Base-by-base conservation (phyloP, 2,329 filamentous ascomycete species). In the Fusarium irregulare region DNA sequence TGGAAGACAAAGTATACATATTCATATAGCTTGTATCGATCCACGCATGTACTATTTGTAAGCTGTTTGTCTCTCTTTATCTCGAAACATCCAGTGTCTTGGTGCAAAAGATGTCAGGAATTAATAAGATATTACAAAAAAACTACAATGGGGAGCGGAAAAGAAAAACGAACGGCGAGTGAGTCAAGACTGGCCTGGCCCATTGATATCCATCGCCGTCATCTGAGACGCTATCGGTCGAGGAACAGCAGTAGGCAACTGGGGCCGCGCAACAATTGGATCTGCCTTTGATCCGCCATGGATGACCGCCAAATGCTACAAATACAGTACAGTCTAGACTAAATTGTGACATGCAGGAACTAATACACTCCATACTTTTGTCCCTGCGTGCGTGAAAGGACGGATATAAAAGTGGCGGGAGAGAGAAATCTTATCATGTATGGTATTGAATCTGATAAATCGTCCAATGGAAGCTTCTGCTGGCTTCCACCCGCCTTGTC, bases 401-500 rank as follows among this genome's bases (percentile, higher is more conserved):
- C 25, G 18, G 18, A 51, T 5, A 44, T 51, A 50, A 70, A 57
- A 50, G 66, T 67, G 57, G 48, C 63, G 48, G 61, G n/a, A 49
- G 55, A 21, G 20, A 47, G 40, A 48, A 18, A 37, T 37, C 34
- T n/a, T 37, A 37, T n/a, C 10, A 62, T 27, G 16, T 48, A n/a
- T 23, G 40, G 45, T 14, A 23, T 20, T 13, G 18, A 25, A 18
- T 34, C 28, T 34, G 16, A 41, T 37, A 37, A n/a, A n/a, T 37
- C 34, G 25, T 30, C 32, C 10, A 63, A 69, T 71, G 66, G 68
- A 71, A 71, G 65, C 65, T 71, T 71, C 69, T 71, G 62, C 48
- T 51, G 60, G 69, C 23, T 71, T 71, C 69, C 51, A 71, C 55
- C 51, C 51, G 76, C 75, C 71, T 63, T 70, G 64, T 60, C 50